phyloP scores from a whole-genome alignment of 768 basidiomycete species.

The Nidularia sp. region DNA sequence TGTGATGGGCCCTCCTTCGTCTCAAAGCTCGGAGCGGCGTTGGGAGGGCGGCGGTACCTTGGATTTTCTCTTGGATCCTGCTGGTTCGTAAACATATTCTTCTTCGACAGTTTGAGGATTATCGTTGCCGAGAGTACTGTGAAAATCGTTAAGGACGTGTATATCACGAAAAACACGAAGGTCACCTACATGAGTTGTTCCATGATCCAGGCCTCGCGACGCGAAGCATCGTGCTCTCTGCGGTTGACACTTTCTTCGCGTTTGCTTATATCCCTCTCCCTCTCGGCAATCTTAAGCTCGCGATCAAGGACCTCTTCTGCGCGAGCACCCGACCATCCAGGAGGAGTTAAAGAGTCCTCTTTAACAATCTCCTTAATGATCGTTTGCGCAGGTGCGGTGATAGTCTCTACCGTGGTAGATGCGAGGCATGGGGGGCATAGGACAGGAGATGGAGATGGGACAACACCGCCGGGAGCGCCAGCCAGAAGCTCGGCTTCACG shows the following conservation, averaged over 20 bases:
- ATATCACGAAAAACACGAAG: not conserved
- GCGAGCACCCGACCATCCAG: constrained; percentile 76
- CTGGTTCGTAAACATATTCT: constrained; percentile 76
- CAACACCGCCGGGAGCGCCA: constrained; percentile 79
- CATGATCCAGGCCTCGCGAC: constrained; percentile 90
- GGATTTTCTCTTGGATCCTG: constrained; percentile 68
- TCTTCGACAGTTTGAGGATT: constrained; percentile 66
- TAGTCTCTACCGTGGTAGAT: constrained; percentile 51
- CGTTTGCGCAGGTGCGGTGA: constrained; percentile 59
- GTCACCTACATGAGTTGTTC: constrained; percentile 78
- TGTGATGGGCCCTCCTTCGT: constrained; percentile 73
- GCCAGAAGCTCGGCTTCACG: constrained; percentile 83
- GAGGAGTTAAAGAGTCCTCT: constrained; percentile 73
- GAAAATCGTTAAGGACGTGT: not conserved
- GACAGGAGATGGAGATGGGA: constrained; percentile 47
- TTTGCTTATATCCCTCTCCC: constrained; percentile 82
- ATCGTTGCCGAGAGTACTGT: constrained; percentile 68
- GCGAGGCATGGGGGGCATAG: constrained; percentile 57
- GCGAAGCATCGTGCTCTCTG: constrained; percentile 81
- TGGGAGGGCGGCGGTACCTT: constrained; percentile 86
- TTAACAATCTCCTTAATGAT: constrained; percentile 87
- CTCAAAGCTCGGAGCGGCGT: constrained; percentile 92
- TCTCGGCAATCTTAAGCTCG: constrained; percentile 79
- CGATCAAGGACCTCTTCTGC: constrained; percentile 81
- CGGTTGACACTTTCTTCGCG: constrained; percentile 85